phyloP scores from a whole-genome alignment of 2,329 filamentous ascomycete genomes.

The Geosmithia morbida region DNA sequence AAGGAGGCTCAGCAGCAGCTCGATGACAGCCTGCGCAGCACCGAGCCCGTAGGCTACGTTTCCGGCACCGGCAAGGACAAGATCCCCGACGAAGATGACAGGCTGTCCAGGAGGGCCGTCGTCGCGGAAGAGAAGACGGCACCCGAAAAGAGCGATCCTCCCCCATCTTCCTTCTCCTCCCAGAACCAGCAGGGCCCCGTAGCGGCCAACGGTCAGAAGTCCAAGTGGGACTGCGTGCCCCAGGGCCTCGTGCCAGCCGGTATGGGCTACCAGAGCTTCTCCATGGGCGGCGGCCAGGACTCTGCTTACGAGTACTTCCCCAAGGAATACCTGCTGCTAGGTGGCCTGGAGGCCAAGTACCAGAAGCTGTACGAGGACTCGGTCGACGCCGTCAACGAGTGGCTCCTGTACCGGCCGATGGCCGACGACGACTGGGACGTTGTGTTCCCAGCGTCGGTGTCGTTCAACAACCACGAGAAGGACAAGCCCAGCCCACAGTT shows the following conservation, averaged over 20 bases:
- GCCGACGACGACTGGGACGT: conserved; percentile 51
- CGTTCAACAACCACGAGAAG: conserved; percentile 21
- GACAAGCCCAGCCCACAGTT: conserved; percentile 34
- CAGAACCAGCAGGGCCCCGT: not conserved
- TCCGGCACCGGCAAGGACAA: not conserved
- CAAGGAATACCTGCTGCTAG: conserved; percentile 57
- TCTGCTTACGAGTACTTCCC: conserved; percentile 61
- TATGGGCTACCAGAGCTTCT: conserved; percentile 30
- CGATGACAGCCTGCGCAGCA: conserved; percentile 13
- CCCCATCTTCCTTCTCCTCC: conserved; percentile 10
- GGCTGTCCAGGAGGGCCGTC: not conserved
- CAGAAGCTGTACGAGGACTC: conserved; percentile 55
- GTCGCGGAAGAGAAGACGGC: not conserved
- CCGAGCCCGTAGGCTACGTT: conserved; percentile 13
- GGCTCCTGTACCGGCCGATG: conserved; percentile 69
- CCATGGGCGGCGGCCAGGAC: conserved; percentile 52
- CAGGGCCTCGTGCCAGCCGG: conserved; percentile 41
- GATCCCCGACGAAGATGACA: conserved; percentile 1
- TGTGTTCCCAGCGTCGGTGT: conserved; percentile 55
- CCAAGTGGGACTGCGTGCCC: conserved; percentile 35
- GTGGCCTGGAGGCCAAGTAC: conserved; percentile 61
- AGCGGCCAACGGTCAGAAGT: conserved; percentile 16
- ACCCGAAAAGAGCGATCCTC: not conserved
- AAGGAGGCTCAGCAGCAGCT: conserved; percentile 18
- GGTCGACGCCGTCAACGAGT: conserved; percentile 52